Percentiles rank a stretch among this genome's conserved stretches.
Conservation (phyloP, 345 rosid species). For the Orychophragmus violaceus region DNA sequence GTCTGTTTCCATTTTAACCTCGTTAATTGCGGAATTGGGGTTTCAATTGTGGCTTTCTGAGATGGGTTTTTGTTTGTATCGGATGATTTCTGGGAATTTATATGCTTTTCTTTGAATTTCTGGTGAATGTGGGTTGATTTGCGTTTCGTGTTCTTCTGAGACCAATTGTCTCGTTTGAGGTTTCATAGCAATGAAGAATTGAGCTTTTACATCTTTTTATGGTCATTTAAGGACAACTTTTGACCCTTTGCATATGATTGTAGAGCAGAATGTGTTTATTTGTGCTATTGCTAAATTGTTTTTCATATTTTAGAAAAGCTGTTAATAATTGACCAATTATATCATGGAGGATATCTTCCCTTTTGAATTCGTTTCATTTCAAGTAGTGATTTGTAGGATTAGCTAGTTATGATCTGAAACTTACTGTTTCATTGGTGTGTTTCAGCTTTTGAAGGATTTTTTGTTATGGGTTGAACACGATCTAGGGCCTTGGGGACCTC, state of each 20-base stretch:
- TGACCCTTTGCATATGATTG: neutral
- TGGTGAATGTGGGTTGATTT: too few relatives aligned
- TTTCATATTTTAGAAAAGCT: neutral
- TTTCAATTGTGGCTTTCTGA: neutral
- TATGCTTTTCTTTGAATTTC: neutral
- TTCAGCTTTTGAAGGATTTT: constrained; percentile 88
- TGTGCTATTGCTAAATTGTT: neutral
- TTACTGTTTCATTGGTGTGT: constrained; percentile 16
- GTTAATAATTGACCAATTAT: neutral
- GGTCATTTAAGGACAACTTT: neutral
- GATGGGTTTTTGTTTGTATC: neutral
- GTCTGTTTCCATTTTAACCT: constrained; percentile 21
- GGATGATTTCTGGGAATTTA: neutral
- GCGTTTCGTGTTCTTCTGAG: too few relatives aligned
- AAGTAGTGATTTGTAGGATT: neutral
- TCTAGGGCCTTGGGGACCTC: constrained; percentile 97
- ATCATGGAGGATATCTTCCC: neutral
- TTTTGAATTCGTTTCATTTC: neutral
- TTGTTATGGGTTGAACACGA: too few relatives aligned
- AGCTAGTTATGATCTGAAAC: neutral
- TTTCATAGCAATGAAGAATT: neutral
- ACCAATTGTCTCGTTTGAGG: too few relatives aligned
- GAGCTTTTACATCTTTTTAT: neutral
- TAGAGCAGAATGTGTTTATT: neutral
- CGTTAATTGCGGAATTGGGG: neutral